phyloP scores from a whole-genome alignment of 2,329 filamentous ascomycete species.

The Ophiocordyceps unilateralis region DNA sequence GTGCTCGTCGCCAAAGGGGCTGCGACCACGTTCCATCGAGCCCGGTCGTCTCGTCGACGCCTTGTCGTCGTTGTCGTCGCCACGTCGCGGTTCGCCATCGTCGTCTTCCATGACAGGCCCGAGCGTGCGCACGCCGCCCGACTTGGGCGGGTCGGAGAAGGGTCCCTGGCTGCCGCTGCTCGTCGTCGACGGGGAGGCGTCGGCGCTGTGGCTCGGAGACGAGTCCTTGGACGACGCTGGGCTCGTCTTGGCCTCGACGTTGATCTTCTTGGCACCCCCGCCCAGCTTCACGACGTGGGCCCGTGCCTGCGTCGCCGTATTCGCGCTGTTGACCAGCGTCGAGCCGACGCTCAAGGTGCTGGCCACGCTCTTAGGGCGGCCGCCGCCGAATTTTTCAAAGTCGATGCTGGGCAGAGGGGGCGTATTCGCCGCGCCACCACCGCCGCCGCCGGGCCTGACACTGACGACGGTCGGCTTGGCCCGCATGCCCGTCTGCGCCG shows the following conservation, averaged over 20 bases:
- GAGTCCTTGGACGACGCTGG: constrained; percentile 9
- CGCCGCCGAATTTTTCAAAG: constrained; percentile 35
- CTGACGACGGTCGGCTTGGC: constrained; percentile 87
- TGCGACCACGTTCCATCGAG: constrained; percentile 16
- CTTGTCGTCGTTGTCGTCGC: constrained; percentile 4
- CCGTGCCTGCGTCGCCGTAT: constrained; percentile 37
- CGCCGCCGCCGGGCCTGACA: constrained; percentile 53
- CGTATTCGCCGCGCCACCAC: constrained; percentile 30
- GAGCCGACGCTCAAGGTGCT: constrained; percentile 51
- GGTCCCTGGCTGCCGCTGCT: constrained; percentile 37
- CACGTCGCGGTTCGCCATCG: constrained; percentile 18
- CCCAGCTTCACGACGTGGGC: constrained; percentile 45
- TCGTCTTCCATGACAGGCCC: constrained; percentile 40
- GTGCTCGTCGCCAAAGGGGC: constrained; percentile 42
- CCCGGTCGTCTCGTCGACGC: constrained; percentile 7
- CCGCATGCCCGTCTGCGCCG: constrained; percentile 73
- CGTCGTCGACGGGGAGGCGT: constrained; percentile 22
- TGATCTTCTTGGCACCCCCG: constrained; percentile 29
- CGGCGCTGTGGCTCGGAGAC: constrained; percentile 14
- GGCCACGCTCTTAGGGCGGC: constrained; percentile 33
- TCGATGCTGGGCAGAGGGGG: constrained; percentile 63
- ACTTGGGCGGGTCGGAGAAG: constrained; percentile 36
- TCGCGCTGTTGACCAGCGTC: constrained; percentile 50
- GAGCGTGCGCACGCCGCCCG: constrained; percentile 25
- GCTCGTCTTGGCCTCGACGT: constrained; percentile 21